phyloP scores from a whole-genome alignment of 2,329 filamentous ascomycete species.

The Colletotrichum orchidophilum region DNA sequence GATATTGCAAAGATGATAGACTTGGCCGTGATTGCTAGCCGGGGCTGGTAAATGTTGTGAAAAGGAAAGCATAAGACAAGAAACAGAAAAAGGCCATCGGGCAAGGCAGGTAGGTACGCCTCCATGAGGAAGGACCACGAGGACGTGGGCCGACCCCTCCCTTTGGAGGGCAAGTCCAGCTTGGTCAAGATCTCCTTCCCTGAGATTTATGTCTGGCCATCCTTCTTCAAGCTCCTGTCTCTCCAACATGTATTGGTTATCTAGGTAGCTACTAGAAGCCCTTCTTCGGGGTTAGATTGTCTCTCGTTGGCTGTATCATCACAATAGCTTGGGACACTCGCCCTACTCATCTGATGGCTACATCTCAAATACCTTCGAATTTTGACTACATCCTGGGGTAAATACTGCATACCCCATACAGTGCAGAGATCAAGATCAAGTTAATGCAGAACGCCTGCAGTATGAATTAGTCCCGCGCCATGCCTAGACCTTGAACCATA shows the following conservation, averaged over 20 bases:
- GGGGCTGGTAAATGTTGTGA: background rate
- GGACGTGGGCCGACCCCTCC: background rate
- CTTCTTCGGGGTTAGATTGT: background rate
- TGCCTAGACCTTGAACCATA: conserved; percentile 15
- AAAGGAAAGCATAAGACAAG: background rate
- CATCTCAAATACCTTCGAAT: too few species aligned
- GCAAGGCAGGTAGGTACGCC: background rate
- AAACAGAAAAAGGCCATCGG: background rate
- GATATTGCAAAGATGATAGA: background rate
- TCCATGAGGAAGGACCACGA: background rate
- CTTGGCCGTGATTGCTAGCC: background rate
- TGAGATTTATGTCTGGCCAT: background rate
- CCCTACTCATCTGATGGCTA: too few species aligned
- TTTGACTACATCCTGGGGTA: background rate
- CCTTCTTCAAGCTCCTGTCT: background rate
- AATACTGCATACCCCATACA: background rate
- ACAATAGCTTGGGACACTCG: background rate
- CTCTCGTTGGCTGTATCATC: background rate
- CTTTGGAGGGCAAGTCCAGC: background rate
- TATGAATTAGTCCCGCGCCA: conserved; percentile 22
- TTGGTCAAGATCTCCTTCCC: background rate
- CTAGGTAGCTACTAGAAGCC: background rate
- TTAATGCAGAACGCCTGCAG: background rate
- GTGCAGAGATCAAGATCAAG: background rate
- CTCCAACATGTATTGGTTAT: background rate